These are phyloP conservation scores for Malassezia psittaci DNA, from an alignment of 1,284 basidiomycete species.

Conservation along the genomic window DNA sequence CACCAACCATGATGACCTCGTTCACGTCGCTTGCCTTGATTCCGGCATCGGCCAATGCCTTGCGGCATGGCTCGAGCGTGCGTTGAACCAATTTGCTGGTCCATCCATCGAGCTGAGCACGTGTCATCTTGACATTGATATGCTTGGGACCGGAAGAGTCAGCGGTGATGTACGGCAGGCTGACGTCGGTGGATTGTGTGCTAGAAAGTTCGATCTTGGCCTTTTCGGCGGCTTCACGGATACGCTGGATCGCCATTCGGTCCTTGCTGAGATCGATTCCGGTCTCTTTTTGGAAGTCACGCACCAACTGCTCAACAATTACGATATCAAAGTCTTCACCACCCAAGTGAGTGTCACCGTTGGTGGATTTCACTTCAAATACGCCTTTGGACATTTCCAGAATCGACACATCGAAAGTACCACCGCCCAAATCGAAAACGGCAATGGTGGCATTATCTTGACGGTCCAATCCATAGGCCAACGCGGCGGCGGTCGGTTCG, in stretches of 20 bases:
- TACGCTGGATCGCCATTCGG: slow-evolving; percentile 96
- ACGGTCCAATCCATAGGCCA: slow-evolving; percentile 64
- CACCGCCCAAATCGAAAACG: slow-evolving; percentile 90
- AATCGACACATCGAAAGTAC: slow-evolving; percentile 95
- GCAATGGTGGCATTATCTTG: slow-evolving; percentile 56
- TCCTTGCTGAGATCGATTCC: slow-evolving; percentile 73
- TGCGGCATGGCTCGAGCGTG: slow-evolving; percentile 93
- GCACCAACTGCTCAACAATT: slow-evolving; percentile 75
- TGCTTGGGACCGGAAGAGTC: slow-evolving; percentile 90
- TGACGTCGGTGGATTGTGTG: slow-evolving; percentile 79
- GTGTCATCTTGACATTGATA: slow-evolving; percentile 79
- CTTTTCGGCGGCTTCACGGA: slow-evolving; percentile 97
- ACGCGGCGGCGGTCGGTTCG: slow-evolving; percentile 92
- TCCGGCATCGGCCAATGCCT: slow-evolving; percentile 81
- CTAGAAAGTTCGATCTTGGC: slow-evolving; percentile 97
- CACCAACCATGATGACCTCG: slow-evolving; percentile 95
- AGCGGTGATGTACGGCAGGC: slow-evolving; percentile 93
- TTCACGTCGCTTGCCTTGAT: slow-evolving; percentile 84
- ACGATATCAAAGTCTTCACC: slow-evolving; percentile 95
- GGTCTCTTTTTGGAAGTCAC: slow-evolving; percentile 87
- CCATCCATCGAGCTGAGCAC: slow-evolving; percentile 79
- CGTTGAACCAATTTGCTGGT: slow-evolving; percentile 73
- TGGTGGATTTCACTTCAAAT: slow-evolving; percentile 98
- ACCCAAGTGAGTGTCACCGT: slow-evolving; percentile 96
- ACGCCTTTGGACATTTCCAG: slow-evolving; percentile 98